Conservation (phyloP, 257 asterid genomes). For the Solanum appendiculatum region DNA sequence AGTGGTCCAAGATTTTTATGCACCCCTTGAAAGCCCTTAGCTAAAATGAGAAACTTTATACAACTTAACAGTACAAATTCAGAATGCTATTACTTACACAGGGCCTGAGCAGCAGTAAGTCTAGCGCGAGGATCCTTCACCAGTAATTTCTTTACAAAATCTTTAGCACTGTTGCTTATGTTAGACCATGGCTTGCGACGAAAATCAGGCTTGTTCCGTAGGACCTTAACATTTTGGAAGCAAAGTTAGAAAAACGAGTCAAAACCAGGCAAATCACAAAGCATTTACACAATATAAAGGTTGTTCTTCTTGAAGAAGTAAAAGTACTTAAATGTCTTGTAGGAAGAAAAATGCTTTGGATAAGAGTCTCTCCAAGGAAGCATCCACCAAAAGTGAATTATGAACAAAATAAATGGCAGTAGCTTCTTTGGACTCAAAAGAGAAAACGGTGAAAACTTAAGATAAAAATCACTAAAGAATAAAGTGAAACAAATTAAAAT, state of each 20-base stretch:
- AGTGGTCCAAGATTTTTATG: background rate
- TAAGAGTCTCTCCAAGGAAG: background rate
- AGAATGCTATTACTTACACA: constrained; percentile 45
- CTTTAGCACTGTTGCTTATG: constrained; percentile 84
- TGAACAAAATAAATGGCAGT: background rate
- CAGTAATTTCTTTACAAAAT: constrained; percentile 83
- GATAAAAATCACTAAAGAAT: background rate
- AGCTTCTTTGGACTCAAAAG: background rate
- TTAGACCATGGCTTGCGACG: constrained; percentile 98
- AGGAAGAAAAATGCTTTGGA: background rate
- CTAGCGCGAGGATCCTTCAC: constrained; percentile 94
- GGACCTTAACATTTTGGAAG: constrained; percentile 33
- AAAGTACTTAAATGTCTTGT: background rate
- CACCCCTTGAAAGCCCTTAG: background rate
- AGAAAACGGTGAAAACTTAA: background rate
- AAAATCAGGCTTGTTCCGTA: constrained; percentile 90
- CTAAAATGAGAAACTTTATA: background rate
- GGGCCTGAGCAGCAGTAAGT: constrained; percentile 97
- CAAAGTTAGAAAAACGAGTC: background rate
- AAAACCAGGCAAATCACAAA: background rate
- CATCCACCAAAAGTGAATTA: background rate
- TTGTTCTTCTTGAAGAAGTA: background rate
- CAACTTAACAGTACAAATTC: background rate
- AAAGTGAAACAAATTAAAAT: background rate
- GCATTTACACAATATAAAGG: background rate